These are phyloP conservation scores for Ascochyta fabae DNA, from an alignment of 2,329 filamentous ascomycete species.

Conservation along the genomic window DNA sequence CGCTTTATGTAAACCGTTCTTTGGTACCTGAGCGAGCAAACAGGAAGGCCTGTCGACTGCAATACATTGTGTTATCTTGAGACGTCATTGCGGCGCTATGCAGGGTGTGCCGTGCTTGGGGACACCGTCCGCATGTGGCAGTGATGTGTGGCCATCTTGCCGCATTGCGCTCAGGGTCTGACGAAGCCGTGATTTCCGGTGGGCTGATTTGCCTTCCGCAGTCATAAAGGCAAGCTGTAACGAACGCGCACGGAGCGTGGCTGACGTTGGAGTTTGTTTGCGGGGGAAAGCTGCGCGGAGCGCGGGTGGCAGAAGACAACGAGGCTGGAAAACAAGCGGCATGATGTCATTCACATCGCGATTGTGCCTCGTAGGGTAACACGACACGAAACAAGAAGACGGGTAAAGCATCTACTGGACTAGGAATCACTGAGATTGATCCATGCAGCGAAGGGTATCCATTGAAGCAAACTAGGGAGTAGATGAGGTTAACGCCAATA, in stretches of 20 bases:
- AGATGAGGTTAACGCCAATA: background rate
- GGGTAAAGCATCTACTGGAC: background rate
- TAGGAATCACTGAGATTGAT: background rate
- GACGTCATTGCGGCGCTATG: conserved; percentile 15
- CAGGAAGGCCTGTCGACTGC: background rate
- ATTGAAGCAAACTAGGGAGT: background rate
- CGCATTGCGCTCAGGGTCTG: conserved; percentile 10
- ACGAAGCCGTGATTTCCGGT: conserved; percentile 6
- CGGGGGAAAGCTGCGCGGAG: conserved; percentile 5
- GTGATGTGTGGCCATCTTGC: conserved; percentile 12
- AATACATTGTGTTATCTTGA: conserved; percentile 14
- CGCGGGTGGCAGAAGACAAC: background rate
- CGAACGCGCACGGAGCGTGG: conserved; percentile 5
- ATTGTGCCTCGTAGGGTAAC: conserved; percentile 5
- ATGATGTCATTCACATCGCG: conserved; percentile 1
- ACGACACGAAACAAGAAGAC: background rate
- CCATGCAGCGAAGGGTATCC: conserved; percentile 1
- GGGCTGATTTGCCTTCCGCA: conserved; percentile 11
- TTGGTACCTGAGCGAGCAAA: conserved; percentile 3
- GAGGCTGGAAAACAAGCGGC: conserved; percentile 1
- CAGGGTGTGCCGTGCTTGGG: conserved; percentile 7
- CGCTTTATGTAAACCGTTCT: conserved; percentile 1
- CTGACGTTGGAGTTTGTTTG: conserved; percentile 10
- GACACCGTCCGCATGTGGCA: conserved; percentile 9
- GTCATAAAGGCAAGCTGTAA: conserved; percentile 7